Conservation (phyloP, 2,329 filamentous ascomycete species). For the Emmonsiellopsis sp. region DNA sequence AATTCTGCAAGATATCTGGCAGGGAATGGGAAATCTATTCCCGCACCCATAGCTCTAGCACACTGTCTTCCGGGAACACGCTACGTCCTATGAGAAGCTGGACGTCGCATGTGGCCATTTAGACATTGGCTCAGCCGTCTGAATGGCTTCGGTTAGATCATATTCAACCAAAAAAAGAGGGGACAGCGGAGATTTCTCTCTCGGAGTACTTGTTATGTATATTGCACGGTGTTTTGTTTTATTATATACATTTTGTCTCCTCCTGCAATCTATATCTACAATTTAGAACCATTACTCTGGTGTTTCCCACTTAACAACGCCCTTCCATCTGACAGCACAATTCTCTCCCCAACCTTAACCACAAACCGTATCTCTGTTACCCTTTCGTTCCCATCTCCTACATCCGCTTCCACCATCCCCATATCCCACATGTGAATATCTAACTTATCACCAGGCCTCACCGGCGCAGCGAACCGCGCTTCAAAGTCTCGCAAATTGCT, state of each 20-base stretch:
- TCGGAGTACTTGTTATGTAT: not conserved
- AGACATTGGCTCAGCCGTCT: too few species aligned
- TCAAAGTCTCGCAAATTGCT: conserved; percentile 78
- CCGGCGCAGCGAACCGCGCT: conserved; percentile 74
- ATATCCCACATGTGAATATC: conserved; percentile 72
- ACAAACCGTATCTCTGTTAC: conserved; percentile 2
- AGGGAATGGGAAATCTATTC: too few species aligned
- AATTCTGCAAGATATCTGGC: too few species aligned
- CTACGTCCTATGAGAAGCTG: too few species aligned
- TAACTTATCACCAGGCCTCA: conserved; percentile 72
- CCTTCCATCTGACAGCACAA: conserved; percentile 66
- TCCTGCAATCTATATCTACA: not conserved
- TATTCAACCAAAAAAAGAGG: not conserved
- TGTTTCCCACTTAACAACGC: conserved; percentile 50
- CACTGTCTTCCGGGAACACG: too few species aligned
- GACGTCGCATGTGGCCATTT: too few species aligned
- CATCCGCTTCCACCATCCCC: conserved; percentile 61
- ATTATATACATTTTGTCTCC: not conserved
- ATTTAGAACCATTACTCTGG: conserved; percentile 39
- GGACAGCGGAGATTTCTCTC: not conserved
- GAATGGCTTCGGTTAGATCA: too few species aligned
- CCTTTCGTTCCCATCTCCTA: conserved; percentile 37
- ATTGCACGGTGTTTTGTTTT: not conserved
- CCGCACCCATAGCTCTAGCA: too few species aligned
- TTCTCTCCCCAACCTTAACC: conserved; percentile 54